phyloP scores from a whole-genome alignment of 768 basidiomycete genomes.

The Mycena belliarum region DNA sequence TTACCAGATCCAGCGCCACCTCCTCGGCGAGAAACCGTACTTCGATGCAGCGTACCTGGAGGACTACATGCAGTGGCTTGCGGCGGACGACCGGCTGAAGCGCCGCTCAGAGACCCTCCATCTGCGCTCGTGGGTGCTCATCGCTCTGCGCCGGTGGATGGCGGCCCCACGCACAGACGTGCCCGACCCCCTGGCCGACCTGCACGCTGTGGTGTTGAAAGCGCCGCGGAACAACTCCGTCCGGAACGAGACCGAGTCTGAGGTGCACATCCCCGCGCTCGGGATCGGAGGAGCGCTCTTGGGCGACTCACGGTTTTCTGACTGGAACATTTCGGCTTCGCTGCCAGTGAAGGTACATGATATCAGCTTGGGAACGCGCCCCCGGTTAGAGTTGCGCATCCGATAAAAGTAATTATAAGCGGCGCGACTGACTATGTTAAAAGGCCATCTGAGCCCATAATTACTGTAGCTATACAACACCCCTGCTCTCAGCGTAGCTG shows the following conservation, averaged over 20 bases:
- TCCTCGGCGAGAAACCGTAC: conserved; percentile 49
- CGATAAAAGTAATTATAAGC: not conserved
- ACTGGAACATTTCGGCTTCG: conserved; percentile 12
- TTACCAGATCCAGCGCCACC: conserved; percentile 89
- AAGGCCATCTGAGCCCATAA: not conserved
- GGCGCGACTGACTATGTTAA: not conserved
- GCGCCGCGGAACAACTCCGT: conserved; percentile 13
- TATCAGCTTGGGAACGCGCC: conserved; percentile 31
- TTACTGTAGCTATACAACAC: conserved; percentile 3
- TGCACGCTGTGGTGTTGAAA: conserved; percentile 24
- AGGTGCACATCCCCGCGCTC: conserved; percentile 25
- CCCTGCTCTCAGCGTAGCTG: too few species aligned
- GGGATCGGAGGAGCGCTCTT: conserved; percentile 24
- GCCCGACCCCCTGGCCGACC: conserved; percentile 27
- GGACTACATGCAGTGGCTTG: conserved; percentile 40
- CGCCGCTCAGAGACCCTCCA: conserved; percentile 35
- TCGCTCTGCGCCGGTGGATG: conserved; percentile 41
- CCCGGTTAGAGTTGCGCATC: not conserved
- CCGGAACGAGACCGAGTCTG: conserved; percentile 11
- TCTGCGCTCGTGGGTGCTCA: conserved; percentile 33
- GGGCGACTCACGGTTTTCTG: not conserved
- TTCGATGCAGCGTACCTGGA: conserved; percentile 51
- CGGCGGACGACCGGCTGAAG: conserved; percentile 34
- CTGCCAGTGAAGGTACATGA: conserved; percentile 29
- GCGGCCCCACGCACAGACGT: conserved; percentile 26